Base-by-base conservation (phyloP, 768 basidiomycete genomes). In the Auriscalpium vulgare region DNA sequence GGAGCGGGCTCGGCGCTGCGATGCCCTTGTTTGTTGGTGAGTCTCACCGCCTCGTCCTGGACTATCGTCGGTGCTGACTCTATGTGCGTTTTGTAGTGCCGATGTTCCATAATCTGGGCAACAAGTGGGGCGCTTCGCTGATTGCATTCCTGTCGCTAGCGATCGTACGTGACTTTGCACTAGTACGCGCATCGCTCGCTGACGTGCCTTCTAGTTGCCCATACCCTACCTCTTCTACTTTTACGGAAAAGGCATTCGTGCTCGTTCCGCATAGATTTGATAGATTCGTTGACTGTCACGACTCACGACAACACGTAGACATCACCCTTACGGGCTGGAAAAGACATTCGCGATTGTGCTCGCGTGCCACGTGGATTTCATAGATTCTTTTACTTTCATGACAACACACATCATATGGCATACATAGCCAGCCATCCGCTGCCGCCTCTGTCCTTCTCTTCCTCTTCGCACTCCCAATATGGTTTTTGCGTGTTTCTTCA, bases 201-300 rank as follows among this genome's bases (percentile, higher is more conserved):
- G 47, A 50, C 50, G n/a, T 43, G 11, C 40, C 10, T 43, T 4
- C 36, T 35, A 48, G 56, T 35, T 53, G 16, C 62, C 63, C 21
- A 65, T 64, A 19, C 74, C 74, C 5, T 75, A 74, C 59, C 51
- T 74, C n/a, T 74, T 75, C 61, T 75, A 74, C 60, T 63, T 63
- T 21, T 74, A 72, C 56, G 73, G 74, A 10, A 68, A 72, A 37
- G 56, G 51, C 51, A 63, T 75, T 37, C 68, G 74, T 6, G 68
- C 68, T 50, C 69, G 67, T 63, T 74, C 46, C 57, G 29, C 40
- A 43, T 43, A 43, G 40, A 43, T 43, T 29, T 29, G 3, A 29
- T 29, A 29, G 23, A 29, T 29, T 5, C 5, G 2, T 29, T 29
- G 2, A 29, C 23, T 29, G 23, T n/a, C n/a, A n/a, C n/a, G n/a